A percentile compares a stretch with the other conserved stretches of the same genome.
These are phyloP conservation scores for Cairneyella variabilis DNA, from an alignment of 495 filamentous ascomycete species.

Conservation along the genomic window DNA sequence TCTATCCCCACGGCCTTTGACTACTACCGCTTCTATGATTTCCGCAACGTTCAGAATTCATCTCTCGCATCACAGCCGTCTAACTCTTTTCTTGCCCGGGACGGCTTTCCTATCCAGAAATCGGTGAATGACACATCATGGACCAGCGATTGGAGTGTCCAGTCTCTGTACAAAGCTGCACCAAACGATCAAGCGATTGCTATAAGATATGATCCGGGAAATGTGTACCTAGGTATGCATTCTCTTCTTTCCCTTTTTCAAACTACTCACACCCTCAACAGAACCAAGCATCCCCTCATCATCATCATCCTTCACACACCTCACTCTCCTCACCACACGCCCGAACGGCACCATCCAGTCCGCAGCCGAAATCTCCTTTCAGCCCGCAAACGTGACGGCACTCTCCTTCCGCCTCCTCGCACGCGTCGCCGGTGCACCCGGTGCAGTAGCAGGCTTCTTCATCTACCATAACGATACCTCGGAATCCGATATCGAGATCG, in stretches of 20 bases:
- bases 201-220: not conserved
- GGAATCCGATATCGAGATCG: slow-evolving; percentile 59
- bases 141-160: not conserved
- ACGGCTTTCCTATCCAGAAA: too few species aligned
- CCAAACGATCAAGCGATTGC: not conserved
- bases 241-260: not conserved
- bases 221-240: not conserved
- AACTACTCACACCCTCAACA: not conserved
- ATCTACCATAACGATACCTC: slow-evolving; percentile 47
- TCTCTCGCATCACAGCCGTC: not conserved
- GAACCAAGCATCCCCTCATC: not conserved
- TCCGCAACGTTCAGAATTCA: not conserved
- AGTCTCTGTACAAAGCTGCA: not conserved
- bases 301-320: not conserved
- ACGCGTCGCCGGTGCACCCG: slow-evolving; percentile 24
- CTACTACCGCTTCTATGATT: slow-evolving; percentile 12
- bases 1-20: not conserved
- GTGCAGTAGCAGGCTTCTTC: slow-evolving; percentile 51
- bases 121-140: slow-evolving; percentile 2
- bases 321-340: not conserved
- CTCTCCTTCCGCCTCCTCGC: slow-evolving; percentile 37
- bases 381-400: slow-evolving; percentile 20
- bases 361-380: not conserved
- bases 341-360: not conserved
- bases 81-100: not conserved